Conservation (phyloP, 306 rosid genomes). For the Canavalia gladiata region DNA sequence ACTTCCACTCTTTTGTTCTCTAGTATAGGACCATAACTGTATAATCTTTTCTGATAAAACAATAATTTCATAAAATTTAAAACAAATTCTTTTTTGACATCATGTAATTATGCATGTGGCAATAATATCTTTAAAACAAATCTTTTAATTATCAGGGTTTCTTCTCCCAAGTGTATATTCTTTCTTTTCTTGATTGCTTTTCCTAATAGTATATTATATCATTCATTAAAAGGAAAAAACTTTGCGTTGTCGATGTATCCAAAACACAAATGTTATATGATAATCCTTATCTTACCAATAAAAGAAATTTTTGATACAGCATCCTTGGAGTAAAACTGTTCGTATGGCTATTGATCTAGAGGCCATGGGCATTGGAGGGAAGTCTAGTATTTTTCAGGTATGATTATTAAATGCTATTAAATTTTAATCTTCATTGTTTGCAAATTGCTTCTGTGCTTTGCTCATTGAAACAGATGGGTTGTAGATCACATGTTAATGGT, state of each 20-base stretch:
- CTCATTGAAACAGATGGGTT: neutral
- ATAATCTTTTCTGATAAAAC: neutral
- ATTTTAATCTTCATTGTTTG: conserved; percentile 1
- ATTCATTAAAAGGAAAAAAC: neutral
- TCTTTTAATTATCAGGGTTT: conserved; percentile 5
- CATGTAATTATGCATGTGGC: neutral
- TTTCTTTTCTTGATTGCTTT: no score
- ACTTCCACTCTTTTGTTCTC: neutral
- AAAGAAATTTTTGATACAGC: conserved; percentile 68
- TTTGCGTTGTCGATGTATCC: neutral
- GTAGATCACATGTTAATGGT: conserved; percentile 6
- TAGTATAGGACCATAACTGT: neutral
- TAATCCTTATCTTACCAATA: conserved; percentile 22
- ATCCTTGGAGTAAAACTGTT: conserved; percentile 85
- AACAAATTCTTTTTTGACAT: neutral
- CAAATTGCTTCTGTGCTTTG: neutral
- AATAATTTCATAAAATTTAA: neutral
- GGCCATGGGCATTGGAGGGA: conserved; percentile 99
- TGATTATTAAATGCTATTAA: conserved; percentile 44
- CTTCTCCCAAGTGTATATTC: neutral
- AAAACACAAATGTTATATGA: conserved; percentile 18
- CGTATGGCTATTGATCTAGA: conserved; percentile 92
- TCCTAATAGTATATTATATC: neutral
- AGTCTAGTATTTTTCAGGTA: conserved; percentile 94
- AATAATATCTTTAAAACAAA: conserved; percentile 1